phyloP scores from a whole-genome alignment of 2,329 filamentous ascomycete species.

The Arthrobotrys sinensis region DNA sequence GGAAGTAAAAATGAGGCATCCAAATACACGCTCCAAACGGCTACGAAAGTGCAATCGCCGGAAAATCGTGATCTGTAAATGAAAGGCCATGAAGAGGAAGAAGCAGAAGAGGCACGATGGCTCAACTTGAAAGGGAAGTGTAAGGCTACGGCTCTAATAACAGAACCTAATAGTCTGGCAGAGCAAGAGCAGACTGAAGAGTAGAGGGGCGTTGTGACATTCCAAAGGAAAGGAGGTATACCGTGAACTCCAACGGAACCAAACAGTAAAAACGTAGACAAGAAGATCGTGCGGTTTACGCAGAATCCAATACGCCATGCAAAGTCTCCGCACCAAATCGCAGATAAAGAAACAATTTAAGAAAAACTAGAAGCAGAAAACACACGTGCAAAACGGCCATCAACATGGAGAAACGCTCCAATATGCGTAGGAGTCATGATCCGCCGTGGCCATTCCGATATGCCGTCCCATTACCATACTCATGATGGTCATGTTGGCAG shows the following conservation, averaged over 20 bases:
- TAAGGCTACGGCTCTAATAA: constrained; percentile 53
- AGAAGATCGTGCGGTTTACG: constrained; percentile 10
- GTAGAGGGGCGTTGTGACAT: constrained; percentile 30
- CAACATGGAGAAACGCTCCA: constrained; percentile 44
- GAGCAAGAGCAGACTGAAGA: constrained; percentile 9
- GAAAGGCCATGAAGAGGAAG: constrained; percentile 61
- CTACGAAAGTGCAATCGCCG: constrained; percentile 5
- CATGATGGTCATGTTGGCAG: constrained; percentile 57
- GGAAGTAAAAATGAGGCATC: background rate
- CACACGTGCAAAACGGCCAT: constrained; percentile 39
- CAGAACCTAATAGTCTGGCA: constrained; percentile 25
- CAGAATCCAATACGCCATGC: constrained; percentile 41
- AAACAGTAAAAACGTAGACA: constrained; percentile 1
- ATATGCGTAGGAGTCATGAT: constrained; percentile 41
- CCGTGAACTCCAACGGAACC: constrained; percentile 15
- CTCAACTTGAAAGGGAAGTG: constrained; percentile 49
- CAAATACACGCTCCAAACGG: constrained; percentile 15
- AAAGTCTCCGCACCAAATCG: constrained; percentile 35
- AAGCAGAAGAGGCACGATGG: background rate
- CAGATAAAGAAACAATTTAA: constrained; percentile 46
- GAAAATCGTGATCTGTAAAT: constrained; percentile 30
- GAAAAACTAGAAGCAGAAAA: constrained; percentile 49
- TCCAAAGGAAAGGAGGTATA: constrained; percentile 7
- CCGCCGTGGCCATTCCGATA: constrained; percentile 47
- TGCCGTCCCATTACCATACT: constrained; percentile 36